phyloP scores from a whole-genome alignment of 495 filamentous ascomycete genomes.

The Aspergillus avenaceus region DNA sequence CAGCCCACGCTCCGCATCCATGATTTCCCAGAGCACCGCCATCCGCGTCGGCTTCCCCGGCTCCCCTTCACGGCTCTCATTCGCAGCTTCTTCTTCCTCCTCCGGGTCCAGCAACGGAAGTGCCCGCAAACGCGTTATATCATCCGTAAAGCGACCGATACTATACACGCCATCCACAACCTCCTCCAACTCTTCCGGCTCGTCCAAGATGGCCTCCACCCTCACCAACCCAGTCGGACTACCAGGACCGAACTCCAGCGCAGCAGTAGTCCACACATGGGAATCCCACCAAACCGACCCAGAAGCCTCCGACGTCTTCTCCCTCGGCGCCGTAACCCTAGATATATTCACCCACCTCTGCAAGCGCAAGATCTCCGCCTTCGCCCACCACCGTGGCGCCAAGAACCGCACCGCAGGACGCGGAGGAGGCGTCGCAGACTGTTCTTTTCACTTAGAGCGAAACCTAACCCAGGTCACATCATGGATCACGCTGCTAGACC shows the following conservation, averaged over 20 bases:
- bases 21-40: slow-evolving; percentile 36
- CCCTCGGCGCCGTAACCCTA: slow-evolving; percentile 38
- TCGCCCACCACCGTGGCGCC: slow-evolving; percentile 66
- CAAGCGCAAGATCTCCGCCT: slow-evolving; percentile 66
- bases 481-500: slow-evolving; percentile 70
- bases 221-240: slow-evolving; percentile 9
- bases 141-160: slow-evolving; percentile 27
- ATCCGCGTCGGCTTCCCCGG: slow-evolving; percentile 32
- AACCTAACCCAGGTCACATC: slow-evolving; percentile 71
- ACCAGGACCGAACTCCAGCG: slow-evolving; percentile 11
- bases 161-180: slow-evolving; percentile 33
- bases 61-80: slow-evolving; percentile 36
- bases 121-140: slow-evolving; percentile 16
- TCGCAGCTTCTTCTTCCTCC: slow-evolving; percentile 34
- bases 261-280: slow-evolving; percentile 40
- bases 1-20: slow-evolving; percentile 27
- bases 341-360: slow-evolving; percentile 81
- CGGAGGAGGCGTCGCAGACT: slow-evolving; percentile 66
- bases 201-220: slow-evolving; percentile 15
- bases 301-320: slow-evolving; percentile 38
- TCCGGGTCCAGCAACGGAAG: slow-evolving; percentile 29
- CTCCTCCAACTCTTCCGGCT: slow-evolving; percentile 29
- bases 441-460: slow-evolving; percentile 68
- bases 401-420: slow-evolving; percentile 66
- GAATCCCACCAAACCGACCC: slow-evolving; percentile 33